These are phyloP conservation scores for Moniliophthora roreri DNA, from an alignment of 1,284 basidiomycete genomes.

Conservation along the genomic window DNA sequence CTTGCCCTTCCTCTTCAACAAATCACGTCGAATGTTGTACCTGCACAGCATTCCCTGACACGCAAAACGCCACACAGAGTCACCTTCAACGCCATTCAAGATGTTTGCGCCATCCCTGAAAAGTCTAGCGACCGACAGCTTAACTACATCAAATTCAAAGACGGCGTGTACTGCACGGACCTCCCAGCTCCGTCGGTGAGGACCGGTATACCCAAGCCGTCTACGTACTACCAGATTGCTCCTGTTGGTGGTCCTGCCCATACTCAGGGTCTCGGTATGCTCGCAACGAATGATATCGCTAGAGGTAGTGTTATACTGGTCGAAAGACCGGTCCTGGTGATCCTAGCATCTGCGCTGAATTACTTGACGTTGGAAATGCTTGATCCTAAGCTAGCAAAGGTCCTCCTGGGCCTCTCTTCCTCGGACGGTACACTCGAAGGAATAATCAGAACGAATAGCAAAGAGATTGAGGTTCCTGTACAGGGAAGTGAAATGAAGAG, in stretches of 20 bases:
- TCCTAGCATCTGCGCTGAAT: slow-evolving; percentile 21
- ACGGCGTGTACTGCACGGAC: too few relatives aligned
- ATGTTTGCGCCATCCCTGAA: too few relatives aligned
- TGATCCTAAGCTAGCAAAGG: slow-evolving; percentile 8
- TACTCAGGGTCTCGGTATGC: slow-evolving; percentile 30
- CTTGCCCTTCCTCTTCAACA: neutral
- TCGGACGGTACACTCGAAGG: slow-evolving; percentile 23
- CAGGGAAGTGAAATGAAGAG: slow-evolving; percentile 22
- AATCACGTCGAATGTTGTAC: neutral
- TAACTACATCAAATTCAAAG: too few relatives aligned
- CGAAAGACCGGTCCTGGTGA: slow-evolving; percentile 37
- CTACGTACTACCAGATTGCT: too few relatives aligned
- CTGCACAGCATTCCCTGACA: neutral
- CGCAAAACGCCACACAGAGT: neutral
- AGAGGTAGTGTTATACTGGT: slow-evolving; percentile 30
- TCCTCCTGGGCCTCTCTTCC: slow-evolving; percentile 22
- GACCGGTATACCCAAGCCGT: too few relatives aligned
- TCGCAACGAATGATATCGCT: slow-evolving; percentile 29
- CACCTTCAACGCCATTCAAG: too few relatives aligned
- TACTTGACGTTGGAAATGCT: neutral
- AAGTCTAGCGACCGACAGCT: too few relatives aligned
- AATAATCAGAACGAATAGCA: slow-evolving; percentile 34
- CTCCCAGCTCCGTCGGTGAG: too few relatives aligned
- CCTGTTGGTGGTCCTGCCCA: too few relatives aligned
- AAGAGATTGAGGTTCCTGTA: slow-evolving; percentile 33